phyloP scores from a whole-genome alignment of 352 stramenopile genomes.

The Peronospora belbahrii region DNA sequence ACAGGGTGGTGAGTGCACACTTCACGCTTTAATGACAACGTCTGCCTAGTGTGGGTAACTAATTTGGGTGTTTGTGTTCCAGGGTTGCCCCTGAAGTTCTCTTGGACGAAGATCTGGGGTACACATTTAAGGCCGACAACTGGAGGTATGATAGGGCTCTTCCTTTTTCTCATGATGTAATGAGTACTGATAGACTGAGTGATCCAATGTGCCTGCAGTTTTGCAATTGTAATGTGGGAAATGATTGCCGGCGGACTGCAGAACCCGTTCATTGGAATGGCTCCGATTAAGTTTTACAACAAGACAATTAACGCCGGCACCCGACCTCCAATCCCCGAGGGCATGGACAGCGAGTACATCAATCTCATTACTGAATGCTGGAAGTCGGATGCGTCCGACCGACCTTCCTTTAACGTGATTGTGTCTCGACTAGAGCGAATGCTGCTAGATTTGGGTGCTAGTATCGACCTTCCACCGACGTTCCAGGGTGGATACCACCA shows the following conservation, averaged over 20 bases:
- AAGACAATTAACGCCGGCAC: slow-evolving; percentile 76
- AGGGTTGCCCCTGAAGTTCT: slow-evolving; percentile 86
- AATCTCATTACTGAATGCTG: slow-evolving; percentile 78
- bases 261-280: slow-evolving; percentile 87
- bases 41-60: not conserved
- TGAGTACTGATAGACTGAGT: not conserved
- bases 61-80: not conserved
- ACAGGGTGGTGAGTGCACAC: slow-evolving; percentile 61
- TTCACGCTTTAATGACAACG: not conserved
- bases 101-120: slow-evolving; percentile 82
- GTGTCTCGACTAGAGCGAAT: slow-evolving; percentile 69
- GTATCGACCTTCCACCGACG: slow-evolving; percentile 75
- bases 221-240: slow-evolving; percentile 88
- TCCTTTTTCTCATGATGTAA: not conserved
- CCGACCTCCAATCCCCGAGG: slow-evolving; percentile 61
- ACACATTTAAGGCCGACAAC: slow-evolving; percentile 87
- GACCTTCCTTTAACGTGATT: slow-evolving; percentile 72
- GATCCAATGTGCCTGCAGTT: slow-evolving; percentile 31
- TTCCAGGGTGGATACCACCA: slow-evolving; percentile 84
- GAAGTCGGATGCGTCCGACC: slow-evolving; percentile 65
- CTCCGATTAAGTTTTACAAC: slow-evolving; percentile 88
- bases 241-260: slow-evolving; percentile 76
- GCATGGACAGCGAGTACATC: slow-evolving; percentile 61
- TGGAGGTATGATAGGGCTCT: slow-evolving; percentile 50
- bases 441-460: slow-evolving; percentile 58